phyloP scores from a whole-genome alignment of 2,329 filamentous ascomycete species.

The Diaporthe velutina region DNA sequence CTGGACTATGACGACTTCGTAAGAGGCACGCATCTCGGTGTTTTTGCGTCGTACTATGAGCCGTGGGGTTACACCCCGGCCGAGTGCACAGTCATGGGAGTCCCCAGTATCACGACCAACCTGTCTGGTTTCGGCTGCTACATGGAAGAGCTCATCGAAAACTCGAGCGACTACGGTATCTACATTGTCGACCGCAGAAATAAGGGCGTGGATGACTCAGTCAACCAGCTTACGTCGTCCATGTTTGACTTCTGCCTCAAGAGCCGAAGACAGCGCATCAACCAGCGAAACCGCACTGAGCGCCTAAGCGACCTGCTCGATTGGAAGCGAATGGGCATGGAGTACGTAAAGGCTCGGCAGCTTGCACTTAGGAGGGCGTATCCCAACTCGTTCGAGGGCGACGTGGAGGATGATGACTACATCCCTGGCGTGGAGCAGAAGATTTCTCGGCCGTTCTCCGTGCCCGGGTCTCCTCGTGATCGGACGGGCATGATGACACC shows the following conservation, averaged over 20 bases:
- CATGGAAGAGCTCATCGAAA: constrained; percentile 99
- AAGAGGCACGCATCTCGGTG: constrained; percentile 92
- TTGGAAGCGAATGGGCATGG: constrained; percentile 99
- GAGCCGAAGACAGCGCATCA: constrained; percentile 96
- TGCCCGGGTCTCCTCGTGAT: constrained; percentile 92
- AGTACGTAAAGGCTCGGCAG: constrained; percentile 98
- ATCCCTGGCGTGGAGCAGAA: constrained; percentile 95
- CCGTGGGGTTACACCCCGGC: constrained; percentile 99
- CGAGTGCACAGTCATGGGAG: constrained; percentile 98
- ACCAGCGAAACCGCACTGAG: constrained; percentile 97
- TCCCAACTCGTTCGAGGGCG: constrained; percentile 84
- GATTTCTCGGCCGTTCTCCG: constrained; percentile 93
- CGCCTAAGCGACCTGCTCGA: constrained; percentile 93
- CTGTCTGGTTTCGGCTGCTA: constrained; percentile 98
- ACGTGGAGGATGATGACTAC: constrained; percentile 84
- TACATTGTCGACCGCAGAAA: constrained; percentile 97
- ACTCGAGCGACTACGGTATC: constrained; percentile 97
- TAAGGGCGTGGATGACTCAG: constrained; percentile 97
- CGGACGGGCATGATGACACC: constrained; percentile 98
- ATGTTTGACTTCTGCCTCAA: constrained; percentile 97
- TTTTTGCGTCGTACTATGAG: constrained; percentile 98
- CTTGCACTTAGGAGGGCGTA: constrained; percentile 92
- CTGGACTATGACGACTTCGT: constrained; percentile 99
- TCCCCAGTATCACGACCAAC: constrained; percentile 98
- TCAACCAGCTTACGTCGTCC: constrained; percentile 91